These are phyloP conservation scores for Moelleriella libera DNA, from an alignment of 2,329 filamentous ascomycete genomes.

Conservation along the genomic window DNA sequence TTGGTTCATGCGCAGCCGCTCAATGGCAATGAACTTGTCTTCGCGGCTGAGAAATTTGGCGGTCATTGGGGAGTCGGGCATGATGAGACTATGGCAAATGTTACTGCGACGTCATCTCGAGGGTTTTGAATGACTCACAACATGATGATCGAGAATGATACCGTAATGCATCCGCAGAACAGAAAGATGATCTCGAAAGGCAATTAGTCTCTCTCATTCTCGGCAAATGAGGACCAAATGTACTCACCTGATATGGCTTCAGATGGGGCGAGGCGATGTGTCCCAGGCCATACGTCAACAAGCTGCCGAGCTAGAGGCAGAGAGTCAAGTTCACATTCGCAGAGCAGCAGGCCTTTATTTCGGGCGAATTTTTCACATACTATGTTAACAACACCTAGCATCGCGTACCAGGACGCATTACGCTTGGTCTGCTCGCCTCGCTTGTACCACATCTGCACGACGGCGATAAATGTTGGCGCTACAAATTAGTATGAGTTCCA, in stretches of 20 bases:
- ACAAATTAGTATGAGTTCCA: background rate
- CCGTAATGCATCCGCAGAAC: constrained; percentile 22
- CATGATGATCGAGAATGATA: constrained; percentile 31
- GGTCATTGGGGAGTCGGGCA: constrained; percentile 51
- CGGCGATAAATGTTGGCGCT: constrained; percentile 16
- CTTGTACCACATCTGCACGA: constrained; percentile 21
- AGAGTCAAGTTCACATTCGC: background rate
- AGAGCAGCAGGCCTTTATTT: too few relatives aligned
- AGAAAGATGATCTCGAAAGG: constrained; percentile 15
- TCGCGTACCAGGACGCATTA: constrained; percentile 17
- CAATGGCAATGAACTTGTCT: constrained; percentile 44
- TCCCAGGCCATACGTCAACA: constrained; percentile 16
- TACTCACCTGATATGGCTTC: constrained; percentile 23
- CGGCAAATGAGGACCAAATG: background rate
- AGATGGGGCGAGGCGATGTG: constrained; percentile 13
- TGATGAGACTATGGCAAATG: constrained; percentile 19
- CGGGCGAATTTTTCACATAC: constrained; percentile 5
- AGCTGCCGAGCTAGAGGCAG: constrained; percentile 11
- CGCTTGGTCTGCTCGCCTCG: constrained; percentile 18
- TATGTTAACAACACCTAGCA: constrained; percentile 17
- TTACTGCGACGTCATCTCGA: constrained; percentile 1
- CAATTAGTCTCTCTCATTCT: background rate
- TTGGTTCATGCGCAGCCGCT: constrained; percentile 38
- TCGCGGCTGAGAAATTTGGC: constrained; percentile 40
- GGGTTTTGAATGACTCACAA: constrained; percentile 17